A percentile compares a stretch with the other conserved stretches of the same genome.
These are phyloP conservation scores for Brassica cretica DNA, from an alignment of 345 rosid genomes.

Conservation along the genomic window DNA sequence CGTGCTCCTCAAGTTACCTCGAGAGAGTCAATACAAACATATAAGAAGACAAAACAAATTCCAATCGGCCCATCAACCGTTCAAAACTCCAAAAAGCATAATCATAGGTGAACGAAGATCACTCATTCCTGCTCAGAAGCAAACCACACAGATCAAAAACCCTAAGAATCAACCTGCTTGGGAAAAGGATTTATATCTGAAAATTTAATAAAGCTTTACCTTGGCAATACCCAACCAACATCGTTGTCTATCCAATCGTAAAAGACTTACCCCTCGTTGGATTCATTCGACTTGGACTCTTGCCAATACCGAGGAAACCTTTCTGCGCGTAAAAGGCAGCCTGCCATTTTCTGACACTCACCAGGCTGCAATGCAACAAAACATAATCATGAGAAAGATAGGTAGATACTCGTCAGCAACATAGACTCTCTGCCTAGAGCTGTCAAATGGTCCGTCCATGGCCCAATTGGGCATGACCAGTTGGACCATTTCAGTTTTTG, in stretches of 20 bases:
- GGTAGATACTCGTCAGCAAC: neutral
- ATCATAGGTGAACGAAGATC: constrained; percentile 99
- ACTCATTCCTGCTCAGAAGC: constrained; percentile 63
- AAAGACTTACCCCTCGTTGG: constrained; percentile 71
- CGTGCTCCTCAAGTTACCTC: constrained; percentile 91
- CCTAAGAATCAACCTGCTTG: no score
- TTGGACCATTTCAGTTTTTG: no score
- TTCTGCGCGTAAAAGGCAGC: constrained; percentile 69
- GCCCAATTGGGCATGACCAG: no score
- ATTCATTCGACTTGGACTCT: constrained; percentile 64
- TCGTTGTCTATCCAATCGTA: constrained; percentile 93
- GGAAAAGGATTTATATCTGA: no score
- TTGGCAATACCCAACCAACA: constrained; percentile 83
- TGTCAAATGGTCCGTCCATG: no score
- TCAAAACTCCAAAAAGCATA: constrained; percentile 98
- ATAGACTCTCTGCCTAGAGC: neutral
- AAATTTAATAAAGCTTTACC: no score
- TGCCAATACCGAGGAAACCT: constrained; percentile 76
- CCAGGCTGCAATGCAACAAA: constrained; percentile 63
- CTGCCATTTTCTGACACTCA: constrained; percentile 93
- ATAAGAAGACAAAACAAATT: constrained; percentile 26
- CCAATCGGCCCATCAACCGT: constrained; percentile 97
- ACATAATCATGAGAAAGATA: neutral
- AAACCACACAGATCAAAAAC: no score
- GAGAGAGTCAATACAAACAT: neutral